Base-by-base conservation (phyloP, 1,284 basidiomycete genomes). In the Trametes pubescens region DNA sequence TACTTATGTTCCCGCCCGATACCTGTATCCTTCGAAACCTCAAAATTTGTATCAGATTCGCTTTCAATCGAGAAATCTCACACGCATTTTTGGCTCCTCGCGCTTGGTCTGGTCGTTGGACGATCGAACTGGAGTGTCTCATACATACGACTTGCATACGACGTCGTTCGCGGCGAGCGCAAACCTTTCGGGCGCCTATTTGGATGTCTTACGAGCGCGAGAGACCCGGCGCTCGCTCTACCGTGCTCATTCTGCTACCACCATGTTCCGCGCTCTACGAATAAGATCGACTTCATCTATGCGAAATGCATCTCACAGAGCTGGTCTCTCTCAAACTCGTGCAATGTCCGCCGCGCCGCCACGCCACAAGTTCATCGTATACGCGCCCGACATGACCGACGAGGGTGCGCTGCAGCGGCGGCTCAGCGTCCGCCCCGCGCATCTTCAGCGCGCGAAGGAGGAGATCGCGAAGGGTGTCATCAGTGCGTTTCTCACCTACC, bases 311-410 rank as follows among this genome's bases (percentile, higher is more conserved):
- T 18, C 40, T 2, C 14, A 38, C 5, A 43, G 16, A 2, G 1
- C 40, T 16, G 40, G 40, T 16, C 16, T 43, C 16, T 16, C 40
- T n/a, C 16, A 7, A 16, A 43, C 6, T 2, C 37, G 34, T 51
- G 14, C 35, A 22, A 38, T 52, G 35, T 24, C 37, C 21, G 18
- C 32, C n/a, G 22, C 63, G 37, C 24, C 61, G 11, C 34, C 57
- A 16, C 68, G 69, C 32, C 71, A 76, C 52, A 71, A 68, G 24
- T 82, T 79, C 65, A 59, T 79, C 40, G 76, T 81, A 7, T 81
- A 76, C 55, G 78, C 78, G 10, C 80, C 79, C 1, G 80, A 82
- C 71, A 77, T 72, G 65, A 73, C 72, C 18, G 77, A 78, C 57
- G 69, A 73, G 3, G 79, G 72, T 2, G 74, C 75, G 7, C 69